A percentile compares a stretch with the other conserved stretches of the same genome.
phyloP scores from a whole-genome alignment of 805 yeast species.

The Maudiozyma saulgeensis region DNA sequence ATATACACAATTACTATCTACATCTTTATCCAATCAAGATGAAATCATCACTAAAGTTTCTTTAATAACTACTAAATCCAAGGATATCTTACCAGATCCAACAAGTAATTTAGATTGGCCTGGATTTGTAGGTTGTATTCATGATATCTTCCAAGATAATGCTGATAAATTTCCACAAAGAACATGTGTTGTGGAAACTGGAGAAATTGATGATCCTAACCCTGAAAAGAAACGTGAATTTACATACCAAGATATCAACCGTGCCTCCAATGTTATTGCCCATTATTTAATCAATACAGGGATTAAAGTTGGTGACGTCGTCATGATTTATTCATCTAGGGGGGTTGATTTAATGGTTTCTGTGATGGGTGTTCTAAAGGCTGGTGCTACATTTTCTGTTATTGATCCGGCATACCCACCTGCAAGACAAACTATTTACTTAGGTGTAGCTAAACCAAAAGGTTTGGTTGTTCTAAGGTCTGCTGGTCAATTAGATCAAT shows the following conservation, averaged over 20 bases:
- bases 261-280: conserved; percentile 88
- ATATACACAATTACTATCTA: conserved; percentile 42
- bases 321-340: conserved; percentile 94
- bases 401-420: conserved; percentile 99
- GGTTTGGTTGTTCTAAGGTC: conserved; percentile 84
- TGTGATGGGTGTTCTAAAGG: conserved; percentile 94
- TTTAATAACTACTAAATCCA: conserved; percentile 61
- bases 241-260: conserved; percentile 79
- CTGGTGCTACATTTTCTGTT: conserved; percentile 97
- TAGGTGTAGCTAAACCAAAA: conserved; percentile 86
- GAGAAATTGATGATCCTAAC: conserved; percentile 42
- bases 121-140: conserved; percentile 89
- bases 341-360: conserved; percentile 96
- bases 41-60: conserved; percentile 48
- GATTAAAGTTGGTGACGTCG: conserved; percentile 83
- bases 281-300: conserved; percentile 78
- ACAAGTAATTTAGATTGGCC: conserved; percentile 81
- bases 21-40: conserved; percentile 31
- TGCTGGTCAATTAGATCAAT: conserved; percentile 73
- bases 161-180: conserved; percentile 80
- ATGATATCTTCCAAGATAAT: conserved; percentile 84
- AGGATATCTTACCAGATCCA: conserved; percentile 70
- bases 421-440: conserved; percentile 87
- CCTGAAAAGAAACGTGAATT: conserved; percentile 51
- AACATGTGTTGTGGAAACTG: conserved; percentile 85